Evolutionary conservation across 225 moss, liverwort and hornwort genomes (phyloP).

Genomic region (Ulota crispa): DNA sequence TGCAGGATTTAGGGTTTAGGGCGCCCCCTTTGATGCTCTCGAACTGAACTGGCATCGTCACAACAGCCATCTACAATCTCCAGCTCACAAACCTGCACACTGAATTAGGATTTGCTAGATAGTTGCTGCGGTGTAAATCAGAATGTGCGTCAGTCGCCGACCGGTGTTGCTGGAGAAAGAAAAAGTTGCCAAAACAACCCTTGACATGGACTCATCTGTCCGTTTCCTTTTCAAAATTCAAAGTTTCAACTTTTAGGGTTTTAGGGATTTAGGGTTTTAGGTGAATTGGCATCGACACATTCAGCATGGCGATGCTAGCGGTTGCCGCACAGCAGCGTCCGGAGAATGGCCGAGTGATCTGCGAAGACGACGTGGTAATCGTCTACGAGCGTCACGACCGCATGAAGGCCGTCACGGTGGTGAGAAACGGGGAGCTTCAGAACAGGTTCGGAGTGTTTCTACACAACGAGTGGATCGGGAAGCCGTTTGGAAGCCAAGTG

Average conservation of each 20-base stretch:
- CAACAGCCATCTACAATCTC: background rate
- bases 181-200: background rate
- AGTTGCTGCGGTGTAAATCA: background rate
- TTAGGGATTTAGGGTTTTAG: background rate
- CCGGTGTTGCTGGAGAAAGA: no score
- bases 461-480: conserved; percentile 93
- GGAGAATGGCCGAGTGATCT: conserved; percentile 43
- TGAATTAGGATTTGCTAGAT: background rate
- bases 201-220: background rate
- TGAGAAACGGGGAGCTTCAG: conserved; percentile 68
- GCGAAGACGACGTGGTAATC: conserved; percentile 74
- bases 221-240: background rate
- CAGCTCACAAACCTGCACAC: background rate
- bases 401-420: conserved; percentile 79
- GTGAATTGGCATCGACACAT: background rate
- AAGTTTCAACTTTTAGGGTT: background rate
- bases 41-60: background rate
- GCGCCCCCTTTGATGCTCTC: background rate
- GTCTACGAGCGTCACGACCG: conserved; percentile 92
- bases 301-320: conserved; percentile 51
- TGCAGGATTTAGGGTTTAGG: background rate
- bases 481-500: conserved; percentile 78
- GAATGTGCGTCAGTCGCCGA: background rate
- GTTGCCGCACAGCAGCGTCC: conserved; percentile 17
- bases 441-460: conserved; percentile 84